These are phyloP conservation scores for Nigrospora sphaerica DNA, from an alignment of 2,329 filamentous ascomycete species.

Conservation along the genomic window DNA sequence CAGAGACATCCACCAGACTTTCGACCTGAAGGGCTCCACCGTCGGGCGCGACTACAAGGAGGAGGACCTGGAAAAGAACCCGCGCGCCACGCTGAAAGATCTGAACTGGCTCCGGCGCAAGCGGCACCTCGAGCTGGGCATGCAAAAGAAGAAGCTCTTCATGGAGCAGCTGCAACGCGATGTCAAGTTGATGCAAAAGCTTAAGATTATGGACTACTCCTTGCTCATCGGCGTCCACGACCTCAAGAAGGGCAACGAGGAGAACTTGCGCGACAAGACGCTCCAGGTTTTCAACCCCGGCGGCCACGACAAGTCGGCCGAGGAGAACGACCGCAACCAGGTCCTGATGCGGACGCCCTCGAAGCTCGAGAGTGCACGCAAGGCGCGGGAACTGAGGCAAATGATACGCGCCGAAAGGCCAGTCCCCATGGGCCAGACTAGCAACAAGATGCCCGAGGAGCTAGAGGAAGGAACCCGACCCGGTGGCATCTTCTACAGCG, in stretches of 20 bases:
- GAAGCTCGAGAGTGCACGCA: constrained; percentile 83
- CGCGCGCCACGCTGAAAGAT: constrained; percentile 89
- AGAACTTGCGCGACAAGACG: constrained; percentile 84
- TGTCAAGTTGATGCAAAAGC: constrained; percentile 74
- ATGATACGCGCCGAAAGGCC: constrained; percentile 91
- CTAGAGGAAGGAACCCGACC: constrained; percentile 68
- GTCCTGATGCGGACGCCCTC: constrained; percentile 83
- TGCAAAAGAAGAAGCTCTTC: constrained; percentile 81
- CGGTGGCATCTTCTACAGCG: constrained; percentile 76
- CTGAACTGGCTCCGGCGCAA: constrained; percentile 90
- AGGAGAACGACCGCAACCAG: constrained; percentile 53
- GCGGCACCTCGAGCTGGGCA: constrained; percentile 79
- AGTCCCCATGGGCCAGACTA: constrained; percentile 80
- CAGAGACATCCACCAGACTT: constrained; percentile 93
- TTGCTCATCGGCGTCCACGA: constrained; percentile 93
- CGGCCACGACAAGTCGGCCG: constrained; percentile 50
- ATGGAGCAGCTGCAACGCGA: constrained; percentile 83
- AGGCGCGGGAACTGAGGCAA: constrained; percentile 83
- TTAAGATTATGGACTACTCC: constrained; percentile 99
- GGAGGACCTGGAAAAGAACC: constrained; percentile 80
- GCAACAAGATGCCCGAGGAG: constrained; percentile 84
- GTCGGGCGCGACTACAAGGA: constrained; percentile 88
- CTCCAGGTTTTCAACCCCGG: constrained; percentile 91
- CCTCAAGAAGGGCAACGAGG: constrained; percentile 81
- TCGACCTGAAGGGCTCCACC: constrained; percentile 94